Conservation (phyloP, 192 early-diverging fungal genomes). For the Entomortierella lignicola region DNA sequence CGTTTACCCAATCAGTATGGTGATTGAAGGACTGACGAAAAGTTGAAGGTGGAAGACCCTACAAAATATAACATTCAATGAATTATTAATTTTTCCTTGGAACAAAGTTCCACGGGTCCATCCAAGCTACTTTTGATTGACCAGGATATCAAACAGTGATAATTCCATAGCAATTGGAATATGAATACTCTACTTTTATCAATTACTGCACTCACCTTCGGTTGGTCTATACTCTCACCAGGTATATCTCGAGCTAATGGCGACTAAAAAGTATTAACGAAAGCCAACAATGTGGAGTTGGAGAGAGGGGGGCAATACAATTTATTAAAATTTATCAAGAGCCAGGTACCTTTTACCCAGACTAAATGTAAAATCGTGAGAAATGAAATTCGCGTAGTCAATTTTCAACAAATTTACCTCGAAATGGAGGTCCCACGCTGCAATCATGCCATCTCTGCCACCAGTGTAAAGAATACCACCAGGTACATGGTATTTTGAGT, state of each 20-base stretch:
- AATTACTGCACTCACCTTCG: slow-evolving; percentile 21
- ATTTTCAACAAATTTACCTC: slow-evolving; percentile 17
- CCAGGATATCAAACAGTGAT: not conserved
- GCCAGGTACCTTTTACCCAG: not conserved
- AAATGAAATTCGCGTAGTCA: not conserved
- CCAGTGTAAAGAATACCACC: slow-evolving; percentile 88
- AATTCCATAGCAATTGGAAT: not conserved
- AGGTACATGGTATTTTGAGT: slow-evolving; percentile 25
- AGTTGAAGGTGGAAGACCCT: slow-evolving; percentile 66
- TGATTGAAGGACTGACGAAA: slow-evolving; percentile 76
- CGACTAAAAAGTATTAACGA: slow-evolving; percentile 5
- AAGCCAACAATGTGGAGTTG: not conserved
- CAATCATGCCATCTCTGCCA: slow-evolving; percentile 89
- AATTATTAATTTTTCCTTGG: no score
- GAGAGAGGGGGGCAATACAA: not conserved
- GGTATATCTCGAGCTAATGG: slow-evolving; percentile 46
- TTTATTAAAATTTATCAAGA: not conserved
- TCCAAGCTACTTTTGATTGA: no score
- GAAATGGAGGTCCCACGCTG: slow-evolving; percentile 87
- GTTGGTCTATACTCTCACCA: slow-evolving; percentile 34
- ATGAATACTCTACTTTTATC: not conserved
- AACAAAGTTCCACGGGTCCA: no score
- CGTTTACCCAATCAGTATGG: slow-evolving; percentile 98
- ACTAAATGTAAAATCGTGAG: slow-evolving; percentile 4
- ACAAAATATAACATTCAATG: not conserved